A percentile compares a stretch with the other conserved stretches of the same genome.
phyloP scores from a whole-genome alignment of 2,329 filamentous ascomycete genomes.

The Xylariaceae sp. region DNA sequence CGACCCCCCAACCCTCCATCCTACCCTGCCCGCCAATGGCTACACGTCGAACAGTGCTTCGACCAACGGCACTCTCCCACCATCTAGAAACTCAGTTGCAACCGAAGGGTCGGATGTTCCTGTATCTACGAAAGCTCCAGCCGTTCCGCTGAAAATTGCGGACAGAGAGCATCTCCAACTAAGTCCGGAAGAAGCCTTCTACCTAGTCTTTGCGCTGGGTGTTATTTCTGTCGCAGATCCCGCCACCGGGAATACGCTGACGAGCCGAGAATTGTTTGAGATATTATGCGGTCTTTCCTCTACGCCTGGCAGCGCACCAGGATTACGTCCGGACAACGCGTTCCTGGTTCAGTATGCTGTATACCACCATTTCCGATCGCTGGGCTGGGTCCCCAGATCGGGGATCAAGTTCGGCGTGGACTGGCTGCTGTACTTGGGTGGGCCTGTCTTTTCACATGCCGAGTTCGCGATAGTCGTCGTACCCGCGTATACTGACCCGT shows the following conservation, averaged over 20 bases:
- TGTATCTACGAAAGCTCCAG: not conserved
- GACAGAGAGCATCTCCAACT: constrained; percentile 84
- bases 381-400: constrained; percentile 89
- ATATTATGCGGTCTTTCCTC: constrained; percentile 66
- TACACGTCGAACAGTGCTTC: constrained; percentile 16
- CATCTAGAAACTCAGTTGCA: constrained; percentile 7
- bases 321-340: constrained; percentile 66
- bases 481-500: constrained; percentile 69
- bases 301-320: constrained; percentile 51
- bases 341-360: constrained; percentile 84
- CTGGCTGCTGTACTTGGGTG: constrained; percentile 88
- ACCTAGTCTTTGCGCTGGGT: constrained; percentile 76
- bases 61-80: constrained; percentile 16
- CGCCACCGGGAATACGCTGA: constrained; percentile 39
- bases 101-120: constrained; percentile 4
- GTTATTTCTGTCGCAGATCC: constrained; percentile 58
- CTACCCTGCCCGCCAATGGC: constrained; percentile 21
- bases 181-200: constrained; percentile 85
- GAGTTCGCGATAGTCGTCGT: constrained; percentile 85
- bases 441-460: constrained; percentile 90
- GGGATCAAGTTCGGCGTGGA: constrained; percentile 95
- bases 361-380: constrained; percentile 92
- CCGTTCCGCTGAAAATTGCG: constrained; percentile 29
- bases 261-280: constrained; percentile 53
- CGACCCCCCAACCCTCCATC: constrained; percentile 47